These are phyloP conservation scores for Monosporozyma yasuniensis DNA, from an alignment of 805 yeast genomes.

Conservation along the genomic window DNA sequence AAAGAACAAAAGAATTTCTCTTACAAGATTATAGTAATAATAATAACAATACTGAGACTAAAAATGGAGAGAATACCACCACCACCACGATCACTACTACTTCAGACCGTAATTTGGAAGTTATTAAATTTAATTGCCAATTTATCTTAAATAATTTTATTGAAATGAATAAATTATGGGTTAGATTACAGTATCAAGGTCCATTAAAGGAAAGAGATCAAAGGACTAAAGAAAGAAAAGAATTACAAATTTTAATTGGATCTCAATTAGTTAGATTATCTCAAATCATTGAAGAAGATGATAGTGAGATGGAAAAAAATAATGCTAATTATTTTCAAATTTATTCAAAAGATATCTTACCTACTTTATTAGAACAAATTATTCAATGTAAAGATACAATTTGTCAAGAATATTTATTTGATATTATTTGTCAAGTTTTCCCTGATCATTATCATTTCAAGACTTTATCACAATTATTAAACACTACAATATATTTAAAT, in stretches of 20 bases:
- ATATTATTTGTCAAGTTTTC: conserved; percentile 87
- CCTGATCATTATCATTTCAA: conserved; percentile 84
- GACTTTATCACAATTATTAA: conserved; percentile 59
- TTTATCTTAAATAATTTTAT: conserved; percentile 81
- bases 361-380: conserved; percentile 77
- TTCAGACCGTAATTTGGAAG: not conserved
- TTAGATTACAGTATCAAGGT: conserved; percentile 90
- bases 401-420: conserved; percentile 87
- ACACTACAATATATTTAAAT: conserved; percentile 55
- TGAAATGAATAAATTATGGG: conserved; percentile 98
- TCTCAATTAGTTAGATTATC: conserved; percentile 83
- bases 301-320: not conserved
- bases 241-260: conserved; percentile 85
- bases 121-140: conserved; percentile 36
- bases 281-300: conserved; percentile 68
- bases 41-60: not conserved
- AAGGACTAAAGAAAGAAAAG: conserved; percentile 72
- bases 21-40: conserved; percentile 18
- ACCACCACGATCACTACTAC: too few relatives aligned
- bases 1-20: conserved; percentile 53
- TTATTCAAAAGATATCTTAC: conserved; percentile 49
- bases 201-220: conserved; percentile 72
- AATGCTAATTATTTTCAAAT: conserved; percentile 13
- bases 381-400: conserved; percentile 85
- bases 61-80: too few relatives aligned